These are phyloP conservation scores for Eutrema japonicum DNA, from an alignment of 345 rosid species.

Conservation along the genomic window DNA sequence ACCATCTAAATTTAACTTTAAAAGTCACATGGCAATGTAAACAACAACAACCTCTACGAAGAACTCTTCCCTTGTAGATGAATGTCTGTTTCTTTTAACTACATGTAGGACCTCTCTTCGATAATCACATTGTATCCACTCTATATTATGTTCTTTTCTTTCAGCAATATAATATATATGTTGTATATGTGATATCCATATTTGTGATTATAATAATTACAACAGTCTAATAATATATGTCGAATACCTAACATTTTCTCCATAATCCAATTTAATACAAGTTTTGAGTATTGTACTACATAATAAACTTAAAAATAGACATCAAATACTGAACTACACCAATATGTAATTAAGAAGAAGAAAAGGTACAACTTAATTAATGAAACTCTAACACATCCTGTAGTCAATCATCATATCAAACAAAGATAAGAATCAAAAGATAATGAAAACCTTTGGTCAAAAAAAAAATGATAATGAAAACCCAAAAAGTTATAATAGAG, in stretches of 20 bases:
- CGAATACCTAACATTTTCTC: conserved; percentile 23
- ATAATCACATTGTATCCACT: conserved; percentile 45
- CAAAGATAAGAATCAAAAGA: conserved; percentile 18
- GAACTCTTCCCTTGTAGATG: conserved; percentile 37
- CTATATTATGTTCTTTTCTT: not conserved
- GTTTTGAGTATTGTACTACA: conserved; percentile 17
- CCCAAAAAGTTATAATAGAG: conserved; percentile 2
- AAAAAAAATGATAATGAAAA: not conserved
- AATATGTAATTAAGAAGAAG: not conserved
- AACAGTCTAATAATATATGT: not conserved
- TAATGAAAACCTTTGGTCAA: too few relatives aligned
- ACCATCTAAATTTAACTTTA: conserved; percentile 31
- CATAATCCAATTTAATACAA: not conserved
- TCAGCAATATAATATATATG: too few relatives aligned
- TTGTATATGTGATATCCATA: conserved; percentile 10
- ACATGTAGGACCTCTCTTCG: conserved; percentile 46
- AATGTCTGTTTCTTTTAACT: conserved; percentile 44
- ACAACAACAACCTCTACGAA: conserved; percentile 35
- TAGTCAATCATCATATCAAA: conserved; percentile 32
- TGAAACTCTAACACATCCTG: conserved; percentile 26
- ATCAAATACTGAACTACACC: conserved; percentile 22
- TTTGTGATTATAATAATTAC: not conserved
- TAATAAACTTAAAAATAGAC: conserved; percentile 16
- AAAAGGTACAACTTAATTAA: conserved; percentile 27
- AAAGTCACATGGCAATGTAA: conserved; percentile 36